Evolutionary conservation across 306 rosid species (phyloP).

Genomic region (Quercus rubra): DNA sequence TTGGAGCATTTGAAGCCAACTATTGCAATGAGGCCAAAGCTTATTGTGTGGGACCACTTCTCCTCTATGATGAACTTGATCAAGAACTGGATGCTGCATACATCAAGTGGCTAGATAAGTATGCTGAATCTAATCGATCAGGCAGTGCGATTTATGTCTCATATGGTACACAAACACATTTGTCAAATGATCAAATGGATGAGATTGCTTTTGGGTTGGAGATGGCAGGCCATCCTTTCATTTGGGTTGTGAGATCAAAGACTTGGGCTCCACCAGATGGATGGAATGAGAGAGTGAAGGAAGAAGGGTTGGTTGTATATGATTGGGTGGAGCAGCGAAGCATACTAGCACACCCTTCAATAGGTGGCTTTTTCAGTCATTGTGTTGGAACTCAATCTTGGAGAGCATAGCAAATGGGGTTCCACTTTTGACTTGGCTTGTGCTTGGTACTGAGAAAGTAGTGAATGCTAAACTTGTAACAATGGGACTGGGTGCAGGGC

Average conservation of each 20-base stretch:
- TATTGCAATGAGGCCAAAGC: constrained; percentile 1
- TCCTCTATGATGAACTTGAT: background rate
- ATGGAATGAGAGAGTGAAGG: background rate
- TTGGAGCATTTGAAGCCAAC: constrained; percentile 15
- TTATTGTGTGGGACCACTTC: constrained; percentile 26
- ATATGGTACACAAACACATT: constrained; percentile 16
- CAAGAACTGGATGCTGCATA: background rate
- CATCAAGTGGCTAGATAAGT: constrained; percentile 15
- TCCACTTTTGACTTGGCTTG: constrained; percentile 33
- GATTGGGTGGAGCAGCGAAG: constrained; percentile 25
- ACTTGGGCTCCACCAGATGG: constrained; percentile 21
- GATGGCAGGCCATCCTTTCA: background rate
- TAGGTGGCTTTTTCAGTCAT: constrained; percentile 28
- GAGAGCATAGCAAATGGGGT: constrained; percentile 25
- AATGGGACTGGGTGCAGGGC: constrained; percentile 1
- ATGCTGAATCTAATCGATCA: background rate
- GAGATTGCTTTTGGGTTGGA: constrained; percentile 32
- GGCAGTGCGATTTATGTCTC: constrained; percentile 18
- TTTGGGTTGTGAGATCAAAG: constrained; percentile 19
- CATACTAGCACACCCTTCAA: constrained; percentile 12
- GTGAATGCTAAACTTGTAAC: constrained; percentile 19
- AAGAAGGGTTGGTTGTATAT: constrained; percentile 10
- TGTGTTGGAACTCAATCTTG: constrained; percentile 33
- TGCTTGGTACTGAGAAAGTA: constrained; percentile 26
- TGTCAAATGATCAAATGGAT: constrained; percentile 16